phyloP scores from a whole-genome alignment of 106 monocot genomes.

The Acorus gramineus region DNA sequence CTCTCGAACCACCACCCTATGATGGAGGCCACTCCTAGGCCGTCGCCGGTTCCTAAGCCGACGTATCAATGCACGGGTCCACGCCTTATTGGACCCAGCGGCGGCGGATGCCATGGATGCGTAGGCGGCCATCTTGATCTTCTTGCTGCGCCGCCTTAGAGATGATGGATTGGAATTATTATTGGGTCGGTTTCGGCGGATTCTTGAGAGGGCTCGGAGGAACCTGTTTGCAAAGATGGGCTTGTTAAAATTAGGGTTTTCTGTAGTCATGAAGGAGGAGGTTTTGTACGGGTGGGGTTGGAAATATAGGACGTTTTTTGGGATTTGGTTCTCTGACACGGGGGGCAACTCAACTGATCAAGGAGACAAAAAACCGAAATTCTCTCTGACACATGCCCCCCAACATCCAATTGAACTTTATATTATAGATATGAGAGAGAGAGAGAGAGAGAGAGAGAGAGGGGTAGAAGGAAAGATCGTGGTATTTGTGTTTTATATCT shows the following conservation, averaged over 20 bases:
- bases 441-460: not conserved
- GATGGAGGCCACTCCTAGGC: not conserved
- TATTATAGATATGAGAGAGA: too few relatives aligned
- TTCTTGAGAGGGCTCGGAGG: slow-evolving; percentile 4
- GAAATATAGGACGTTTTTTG: not conserved
- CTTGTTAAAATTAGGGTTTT: slow-evolving; percentile 8
- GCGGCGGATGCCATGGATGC: slow-evolving; percentile 1
- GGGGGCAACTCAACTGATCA: not conserved
- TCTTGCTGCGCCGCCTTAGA: not conserved
- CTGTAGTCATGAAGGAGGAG: too few relatives aligned
- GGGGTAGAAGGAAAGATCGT: not conserved
- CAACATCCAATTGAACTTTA: too few relatives aligned
- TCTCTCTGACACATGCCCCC: too few relatives aligned
- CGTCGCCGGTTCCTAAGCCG: not conserved
- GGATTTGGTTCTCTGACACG: not conserved
- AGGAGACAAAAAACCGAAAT: not conserved
- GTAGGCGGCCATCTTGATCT: slow-evolving; percentile 8
- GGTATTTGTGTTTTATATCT: not conserved
- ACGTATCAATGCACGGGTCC: slow-evolving; percentile 1
- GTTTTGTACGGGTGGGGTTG: not conserved
- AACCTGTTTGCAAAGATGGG: slow-evolving; percentile 1
- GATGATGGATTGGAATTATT: not conserved
- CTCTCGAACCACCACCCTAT: not conserved
- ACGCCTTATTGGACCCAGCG: slow-evolving; percentile 3
- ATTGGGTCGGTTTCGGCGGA: not conserved